Evolutionary conservation across 169 alveolate species (phyloP).

Genomic region (Babesia divergens): DNA sequence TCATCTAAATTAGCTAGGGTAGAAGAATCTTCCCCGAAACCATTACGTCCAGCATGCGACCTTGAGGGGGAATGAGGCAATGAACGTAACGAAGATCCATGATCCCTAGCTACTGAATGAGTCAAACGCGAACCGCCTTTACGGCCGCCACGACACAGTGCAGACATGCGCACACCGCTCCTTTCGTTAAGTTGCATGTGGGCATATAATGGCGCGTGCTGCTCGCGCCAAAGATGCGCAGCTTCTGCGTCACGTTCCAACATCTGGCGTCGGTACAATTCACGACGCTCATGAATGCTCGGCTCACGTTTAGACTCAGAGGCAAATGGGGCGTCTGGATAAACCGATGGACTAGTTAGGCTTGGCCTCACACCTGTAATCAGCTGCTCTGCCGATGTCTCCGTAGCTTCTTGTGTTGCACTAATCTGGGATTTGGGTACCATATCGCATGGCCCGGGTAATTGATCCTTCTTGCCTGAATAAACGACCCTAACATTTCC

Average conservation of each 20-base stretch:
- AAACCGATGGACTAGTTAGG: background rate
- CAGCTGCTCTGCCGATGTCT: background rate
- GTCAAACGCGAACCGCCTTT: constrained; percentile 38
- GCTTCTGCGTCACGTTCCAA: background rate
- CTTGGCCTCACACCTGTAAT: background rate
- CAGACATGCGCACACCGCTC: constrained; percentile 30
- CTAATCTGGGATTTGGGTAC: background rate
- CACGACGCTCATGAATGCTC: constrained; percentile 4
- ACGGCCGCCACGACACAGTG: constrained; percentile 24
- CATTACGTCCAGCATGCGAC: background rate
- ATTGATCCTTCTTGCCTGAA: background rate
- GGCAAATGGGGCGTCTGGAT: background rate
- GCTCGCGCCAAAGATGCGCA: background rate
- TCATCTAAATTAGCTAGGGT: background rate
- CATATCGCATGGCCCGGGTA: background rate
- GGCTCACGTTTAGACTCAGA: background rate
- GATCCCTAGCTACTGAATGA: background rate
- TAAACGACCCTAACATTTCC: constrained; percentile 16
- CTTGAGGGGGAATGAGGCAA: background rate
- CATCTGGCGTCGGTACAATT: background rate
- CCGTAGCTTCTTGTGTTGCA: background rate
- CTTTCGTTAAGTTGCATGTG: constrained; percentile 1
- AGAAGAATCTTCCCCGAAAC: background rate
- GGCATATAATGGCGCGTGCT: constrained; percentile 8
- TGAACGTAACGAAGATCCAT: background rate